Percentiles rank a stretch among this genome's conserved stretches.
phyloP scores from a whole-genome alignment of 257 asterid species.

The Thymus quinquecostatus region DNA sequence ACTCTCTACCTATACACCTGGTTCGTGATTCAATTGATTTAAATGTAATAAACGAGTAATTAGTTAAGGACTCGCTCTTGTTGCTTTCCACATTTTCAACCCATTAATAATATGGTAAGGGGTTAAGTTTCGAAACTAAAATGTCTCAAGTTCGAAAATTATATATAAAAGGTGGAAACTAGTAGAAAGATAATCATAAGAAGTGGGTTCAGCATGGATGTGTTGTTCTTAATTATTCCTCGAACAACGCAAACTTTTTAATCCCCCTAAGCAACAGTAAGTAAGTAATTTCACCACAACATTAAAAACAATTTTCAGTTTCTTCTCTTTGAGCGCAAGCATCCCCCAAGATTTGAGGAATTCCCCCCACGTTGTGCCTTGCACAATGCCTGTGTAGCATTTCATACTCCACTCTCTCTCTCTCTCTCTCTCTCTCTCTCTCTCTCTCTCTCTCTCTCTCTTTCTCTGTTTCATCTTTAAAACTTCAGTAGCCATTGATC shows the following conservation, averaged over 20 bases:
- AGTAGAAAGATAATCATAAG: not conserved
- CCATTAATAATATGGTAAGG: too few relatives aligned
- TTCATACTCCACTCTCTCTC: slow-evolving; percentile 2
- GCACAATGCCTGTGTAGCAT: slow-evolving; percentile 3
- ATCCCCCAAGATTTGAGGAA: slow-evolving; percentile 25
- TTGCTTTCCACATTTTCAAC: too few relatives aligned
- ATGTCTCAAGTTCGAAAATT: too few relatives aligned
- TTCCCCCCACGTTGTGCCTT: slow-evolving; percentile 14
- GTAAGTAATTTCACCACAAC: slow-evolving; percentile 21
- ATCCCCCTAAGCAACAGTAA: slow-evolving; percentile 29
- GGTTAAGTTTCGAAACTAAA: too few relatives aligned
- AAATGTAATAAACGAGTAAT: too few relatives aligned
- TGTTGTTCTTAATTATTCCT: slow-evolving; percentile 25
- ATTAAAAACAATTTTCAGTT: slow-evolving; percentile 23
- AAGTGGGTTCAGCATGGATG: slow-evolving; percentile 23
- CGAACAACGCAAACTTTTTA: slow-evolving; percentile 15
- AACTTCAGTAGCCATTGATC: slow-evolving; percentile 78
- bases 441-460: not conserved
- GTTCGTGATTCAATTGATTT: too few relatives aligned
- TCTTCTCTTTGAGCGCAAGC: slow-evolving; percentile 28
- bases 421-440: not conserved
- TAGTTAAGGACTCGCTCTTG: too few relatives aligned
- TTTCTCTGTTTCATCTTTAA: too few relatives aligned
- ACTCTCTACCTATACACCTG: too few relatives aligned
- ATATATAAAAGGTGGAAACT: not conserved